Percentiles rank a stretch among this genome's conserved stretches.
phyloP scores from a whole-genome alignment of 2,329 filamentous ascomycete genomes.

The Aspergillus tubingensis region DNA sequence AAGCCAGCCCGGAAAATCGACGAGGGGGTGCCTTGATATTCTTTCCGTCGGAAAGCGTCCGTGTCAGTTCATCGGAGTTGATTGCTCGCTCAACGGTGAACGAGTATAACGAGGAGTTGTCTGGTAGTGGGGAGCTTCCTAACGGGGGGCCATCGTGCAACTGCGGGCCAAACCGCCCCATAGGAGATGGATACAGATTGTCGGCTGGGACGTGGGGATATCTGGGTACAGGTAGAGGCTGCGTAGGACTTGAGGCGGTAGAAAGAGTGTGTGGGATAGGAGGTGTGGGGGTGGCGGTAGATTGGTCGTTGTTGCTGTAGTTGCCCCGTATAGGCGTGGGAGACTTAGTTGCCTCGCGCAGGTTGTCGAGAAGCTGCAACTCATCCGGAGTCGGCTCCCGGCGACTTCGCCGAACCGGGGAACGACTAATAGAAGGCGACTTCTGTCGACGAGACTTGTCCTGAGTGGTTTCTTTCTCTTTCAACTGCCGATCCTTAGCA shows the following conservation, averaged over 20 bases:
- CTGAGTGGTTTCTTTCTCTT: slow-evolving; percentile 12
- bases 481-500: slow-evolving; percentile 27
- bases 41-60: slow-evolving; percentile 33
- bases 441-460: slow-evolving; percentile 12
- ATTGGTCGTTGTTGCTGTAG: slow-evolving; percentile 15
- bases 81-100: slow-evolving; percentile 40
- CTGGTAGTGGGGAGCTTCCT: slow-evolving; percentile 26
- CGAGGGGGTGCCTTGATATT: slow-evolving; percentile 41
- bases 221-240: slow-evolving; percentile 24
- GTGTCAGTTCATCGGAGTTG: slow-evolving; percentile 38
- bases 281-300: slow-evolving; percentile 38
- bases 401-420: slow-evolving; percentile 24
- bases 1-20: slow-evolving; percentile 36
- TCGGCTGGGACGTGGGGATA: slow-evolving; percentile 21
- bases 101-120: slow-evolving; percentile 38
- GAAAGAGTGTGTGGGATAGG: slow-evolving; percentile 37
- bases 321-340: slow-evolving; percentile 16
- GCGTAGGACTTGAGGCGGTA: slow-evolving; percentile 32
- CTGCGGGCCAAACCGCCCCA: slow-evolving; percentile 23
- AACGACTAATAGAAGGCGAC: slow-evolving; percentile 17
- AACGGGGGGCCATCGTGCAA: slow-evolving; percentile 13
- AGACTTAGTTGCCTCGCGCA: slow-evolving; percentile 31
- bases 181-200: slow-evolving; percentile 33
- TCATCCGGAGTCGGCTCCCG: slow-evolving; percentile 40
- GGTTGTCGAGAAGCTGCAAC: slow-evolving; percentile 30